phyloP scores from a whole-genome alignment of 2,329 filamentous ascomycete species.

The Geosmithia flava region DNA sequence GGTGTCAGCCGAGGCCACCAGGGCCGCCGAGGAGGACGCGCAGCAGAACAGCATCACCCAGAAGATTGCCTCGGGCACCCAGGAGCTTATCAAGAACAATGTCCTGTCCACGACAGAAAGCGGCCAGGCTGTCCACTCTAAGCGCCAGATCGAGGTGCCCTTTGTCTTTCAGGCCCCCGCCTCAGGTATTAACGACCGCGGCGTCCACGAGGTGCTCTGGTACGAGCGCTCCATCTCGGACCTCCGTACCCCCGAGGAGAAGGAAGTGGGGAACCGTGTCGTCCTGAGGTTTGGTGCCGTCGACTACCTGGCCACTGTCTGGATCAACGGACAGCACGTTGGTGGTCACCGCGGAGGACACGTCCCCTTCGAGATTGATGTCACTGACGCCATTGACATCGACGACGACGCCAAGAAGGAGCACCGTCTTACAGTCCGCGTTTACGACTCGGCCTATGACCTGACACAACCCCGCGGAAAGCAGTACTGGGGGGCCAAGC shows the following conservation, averaged over 20 bases:
- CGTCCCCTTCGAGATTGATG: conserved; percentile 44
- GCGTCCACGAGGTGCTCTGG: conserved; percentile 56
- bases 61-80: conserved; percentile 34
- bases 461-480: conserved; percentile 55
- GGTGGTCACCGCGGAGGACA: conserved; percentile 47
- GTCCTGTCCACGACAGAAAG: conserved; percentile 16
- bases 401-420: conserved; percentile 9
- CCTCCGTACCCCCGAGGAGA: conserved; percentile 29
- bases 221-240: conserved; percentile 45
- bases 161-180: conserved; percentile 54
- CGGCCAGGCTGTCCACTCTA: conserved; percentile 21
- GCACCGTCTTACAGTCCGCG: conserved; percentile 38
- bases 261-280: conserved; percentile 24
- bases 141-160: conserved; percentile 46
- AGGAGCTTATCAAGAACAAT: conserved; percentile 33
- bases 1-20: conserved; percentile 9
- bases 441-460: conserved; percentile 52
- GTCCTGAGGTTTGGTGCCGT: conserved; percentile 47
- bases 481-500: conserved; percentile 51
- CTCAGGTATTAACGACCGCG: conserved; percentile 48
- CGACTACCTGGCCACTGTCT: conserved; percentile 47
- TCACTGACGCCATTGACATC: conserved; percentile 32
- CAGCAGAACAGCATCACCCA: conserved; percentile 20
- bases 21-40: conserved; percentile 12
- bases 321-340: conserved; percentile 38